These are phyloP conservation scores for Aspergillus awamori DNA, from an alignment of 2,329 filamentous ascomycete genomes.

Conservation along the genomic window DNA sequence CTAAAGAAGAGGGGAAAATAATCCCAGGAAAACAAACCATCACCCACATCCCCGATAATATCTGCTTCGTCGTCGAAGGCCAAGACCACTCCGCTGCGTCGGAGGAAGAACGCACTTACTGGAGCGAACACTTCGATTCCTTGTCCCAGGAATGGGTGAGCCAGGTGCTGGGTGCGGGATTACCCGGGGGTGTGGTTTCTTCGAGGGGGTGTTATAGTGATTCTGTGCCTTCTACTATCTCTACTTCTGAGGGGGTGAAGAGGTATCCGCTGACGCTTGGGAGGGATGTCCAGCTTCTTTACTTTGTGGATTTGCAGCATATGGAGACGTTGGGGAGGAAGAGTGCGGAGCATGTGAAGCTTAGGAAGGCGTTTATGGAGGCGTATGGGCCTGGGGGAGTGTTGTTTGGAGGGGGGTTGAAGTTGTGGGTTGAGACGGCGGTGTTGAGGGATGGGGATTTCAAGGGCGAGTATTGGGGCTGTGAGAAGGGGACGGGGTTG, in stretches of 20 bases:
- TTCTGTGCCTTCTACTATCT: not conserved
- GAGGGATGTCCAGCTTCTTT: conserved; percentile 22
- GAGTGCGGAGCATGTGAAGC: conserved; percentile 17
- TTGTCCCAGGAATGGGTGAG: conserved; percentile 13
- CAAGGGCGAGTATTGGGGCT: conserved; percentile 25
- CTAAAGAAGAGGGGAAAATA: not conserved
- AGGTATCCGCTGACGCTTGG: conserved; percentile 14
- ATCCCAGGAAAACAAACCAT: conserved; percentile 11
- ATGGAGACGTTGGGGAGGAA: conserved; percentile 18
- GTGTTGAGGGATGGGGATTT: conserved; percentile 18
- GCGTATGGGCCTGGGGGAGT: conserved; percentile 17
- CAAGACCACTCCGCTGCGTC: conserved; percentile 21
- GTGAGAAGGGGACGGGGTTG: conserved; percentile 22
- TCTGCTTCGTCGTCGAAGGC: conserved; percentile 23
- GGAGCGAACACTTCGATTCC: conserved; percentile 18
- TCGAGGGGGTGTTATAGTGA: conserved; percentile 18
- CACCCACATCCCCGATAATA: conserved; percentile 18
- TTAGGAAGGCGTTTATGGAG: conserved; percentile 16
- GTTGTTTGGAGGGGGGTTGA: conserved; percentile 10
- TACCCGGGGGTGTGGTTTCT: conserved; percentile 13
- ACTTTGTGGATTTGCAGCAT: conserved; percentile 21
- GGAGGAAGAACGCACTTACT: conserved; percentile 12
- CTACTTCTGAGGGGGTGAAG: not conserved
- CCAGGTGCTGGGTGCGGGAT: conserved; percentile 8
- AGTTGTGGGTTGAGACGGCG: conserved; percentile 23